Percentiles rank a stretch among this genome's conserved stretches.
phyloP scores from a whole-genome alignment of 352 stramenopile species.

The Phytopythium sindhum region DNA sequence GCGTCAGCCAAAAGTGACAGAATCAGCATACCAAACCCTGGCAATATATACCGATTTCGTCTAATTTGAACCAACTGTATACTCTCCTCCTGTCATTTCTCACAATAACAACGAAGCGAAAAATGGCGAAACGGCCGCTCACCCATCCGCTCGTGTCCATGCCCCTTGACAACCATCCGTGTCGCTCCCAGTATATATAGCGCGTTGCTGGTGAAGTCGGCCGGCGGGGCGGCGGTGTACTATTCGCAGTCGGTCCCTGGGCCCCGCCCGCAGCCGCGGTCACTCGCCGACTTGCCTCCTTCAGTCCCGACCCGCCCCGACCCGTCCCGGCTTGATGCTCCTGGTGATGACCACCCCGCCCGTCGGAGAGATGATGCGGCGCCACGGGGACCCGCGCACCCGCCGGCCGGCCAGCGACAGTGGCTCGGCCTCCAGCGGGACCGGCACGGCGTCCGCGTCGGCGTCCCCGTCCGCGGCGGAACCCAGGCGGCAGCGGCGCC shows the following conservation, averaged over 20 bases:
- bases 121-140: neutral
- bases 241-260: neutral
- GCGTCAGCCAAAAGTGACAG: neutral
- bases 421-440: neutral
- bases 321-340: neutral
- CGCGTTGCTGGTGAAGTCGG: neutral
- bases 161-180: neutral
- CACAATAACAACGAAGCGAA: too few species aligned
- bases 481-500: neutral
- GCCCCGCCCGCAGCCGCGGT: neutral
- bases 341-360: neutral
- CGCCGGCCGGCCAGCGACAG: neutral
- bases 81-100: neutral
- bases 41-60: neutral
- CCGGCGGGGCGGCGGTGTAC: neutral
- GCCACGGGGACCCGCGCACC: neutral
- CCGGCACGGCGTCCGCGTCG: neutral
- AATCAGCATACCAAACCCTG: neutral
- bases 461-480: neutral
- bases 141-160: neutral
- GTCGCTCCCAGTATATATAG: neutral
- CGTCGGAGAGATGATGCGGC: neutral
- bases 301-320: neutral
- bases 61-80: too few species aligned
- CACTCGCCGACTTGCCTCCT: neutral